Percentiles rank a stretch among this genome's conserved stretches.
phyloP scores from a whole-genome alignment of 2,329 filamentous ascomycete genomes.

The Colletotrichum caudatum region DNA sequence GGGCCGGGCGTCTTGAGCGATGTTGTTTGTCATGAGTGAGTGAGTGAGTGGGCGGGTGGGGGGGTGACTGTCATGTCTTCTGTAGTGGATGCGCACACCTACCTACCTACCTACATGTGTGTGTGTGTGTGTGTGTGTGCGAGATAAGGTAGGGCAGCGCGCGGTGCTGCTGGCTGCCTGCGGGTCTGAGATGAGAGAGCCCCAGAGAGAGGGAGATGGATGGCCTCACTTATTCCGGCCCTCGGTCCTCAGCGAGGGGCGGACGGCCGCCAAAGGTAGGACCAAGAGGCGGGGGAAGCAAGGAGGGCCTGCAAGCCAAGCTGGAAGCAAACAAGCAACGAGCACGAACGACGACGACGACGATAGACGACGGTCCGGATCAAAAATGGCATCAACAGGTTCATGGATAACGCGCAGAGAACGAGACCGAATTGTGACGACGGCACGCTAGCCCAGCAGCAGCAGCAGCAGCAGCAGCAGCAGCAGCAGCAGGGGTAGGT shows the following conservation, averaged over 20 bases:
- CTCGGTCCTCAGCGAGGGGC: not conserved
- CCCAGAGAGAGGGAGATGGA: constrained; percentile 10
- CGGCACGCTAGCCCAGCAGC: not conserved
- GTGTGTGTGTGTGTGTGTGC: too few relatives aligned
- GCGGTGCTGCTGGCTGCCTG: constrained; percentile 2
- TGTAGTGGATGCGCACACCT: not conserved
- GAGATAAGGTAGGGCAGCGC: constrained; percentile 25
- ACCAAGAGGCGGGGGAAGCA: not conserved
- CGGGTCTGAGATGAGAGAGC: constrained; percentile 15
- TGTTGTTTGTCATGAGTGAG: not conserved
- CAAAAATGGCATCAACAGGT: not conserved
- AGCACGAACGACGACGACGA: not conserved
- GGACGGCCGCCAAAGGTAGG: not conserved
- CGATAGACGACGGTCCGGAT: not conserved
- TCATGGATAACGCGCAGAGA: constrained; percentile 3
- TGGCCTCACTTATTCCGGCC: not conserved
- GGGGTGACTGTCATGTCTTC: not conserved
- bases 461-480: too few relatives aligned
- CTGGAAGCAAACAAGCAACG: constrained; percentile 8
- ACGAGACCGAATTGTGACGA: constrained; percentile 31
- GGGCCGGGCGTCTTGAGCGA: not conserved
- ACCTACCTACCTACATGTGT: too few relatives aligned
- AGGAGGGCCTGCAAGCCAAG: not conserved
- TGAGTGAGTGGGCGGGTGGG: not conserved
- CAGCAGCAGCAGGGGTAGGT: not conserved